Evolutionary conservation across 371 early-diverging fungal species (phyloP).

Genomic region (Haplosporangium sp.): DNA sequence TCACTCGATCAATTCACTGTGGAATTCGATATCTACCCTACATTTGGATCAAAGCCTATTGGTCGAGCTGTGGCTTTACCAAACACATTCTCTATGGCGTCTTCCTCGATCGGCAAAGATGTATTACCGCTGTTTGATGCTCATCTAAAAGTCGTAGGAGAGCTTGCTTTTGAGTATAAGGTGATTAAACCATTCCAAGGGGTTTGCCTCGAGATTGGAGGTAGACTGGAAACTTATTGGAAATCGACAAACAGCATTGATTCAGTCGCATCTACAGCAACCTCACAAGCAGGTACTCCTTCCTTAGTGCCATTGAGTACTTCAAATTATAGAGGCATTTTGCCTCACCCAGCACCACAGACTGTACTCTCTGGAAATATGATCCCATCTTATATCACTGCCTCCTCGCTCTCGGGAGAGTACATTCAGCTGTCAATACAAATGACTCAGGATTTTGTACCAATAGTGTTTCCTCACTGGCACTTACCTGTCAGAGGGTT

Average conservation of each 20-base stretch:
- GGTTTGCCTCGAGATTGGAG: constrained; percentile 89
- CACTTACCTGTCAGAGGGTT: constrained; percentile 69
- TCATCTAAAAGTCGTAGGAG: constrained; percentile 90
- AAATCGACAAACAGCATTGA: constrained; percentile 84
- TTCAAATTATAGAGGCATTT: constrained; percentile 28
- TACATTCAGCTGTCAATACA: constrained; percentile 91
- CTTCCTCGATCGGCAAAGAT: constrained; percentile 56
- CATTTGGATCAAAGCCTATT: constrained; percentile 94
- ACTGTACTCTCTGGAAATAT: constrained; percentile 52
- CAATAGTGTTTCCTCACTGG: constrained; percentile 88
- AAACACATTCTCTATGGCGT: constrained; percentile 65
- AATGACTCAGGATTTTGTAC: constrained; percentile 88
- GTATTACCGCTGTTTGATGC: constrained; percentile 86
- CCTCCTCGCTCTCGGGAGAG: constrained; percentile 80
- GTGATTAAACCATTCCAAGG: constrained; percentile 91
- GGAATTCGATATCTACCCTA: constrained; percentile 93
- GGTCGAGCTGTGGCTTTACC: constrained; percentile 89
- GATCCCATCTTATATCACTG: constrained; percentile 85
- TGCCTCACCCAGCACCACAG: constrained; percentile 37
- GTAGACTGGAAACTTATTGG: constrained; percentile 97
- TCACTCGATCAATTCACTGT: constrained; percentile 78
- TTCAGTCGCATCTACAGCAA: constrained; percentile 45
- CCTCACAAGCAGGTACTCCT: constrained; percentile 22
- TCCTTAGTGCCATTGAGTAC: constrained; percentile 29
- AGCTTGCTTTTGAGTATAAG: constrained; percentile 84